Evolutionary conservation across 108 stramenopile species (phyloP).

Genomic region (Nitzschia palea): DNA sequence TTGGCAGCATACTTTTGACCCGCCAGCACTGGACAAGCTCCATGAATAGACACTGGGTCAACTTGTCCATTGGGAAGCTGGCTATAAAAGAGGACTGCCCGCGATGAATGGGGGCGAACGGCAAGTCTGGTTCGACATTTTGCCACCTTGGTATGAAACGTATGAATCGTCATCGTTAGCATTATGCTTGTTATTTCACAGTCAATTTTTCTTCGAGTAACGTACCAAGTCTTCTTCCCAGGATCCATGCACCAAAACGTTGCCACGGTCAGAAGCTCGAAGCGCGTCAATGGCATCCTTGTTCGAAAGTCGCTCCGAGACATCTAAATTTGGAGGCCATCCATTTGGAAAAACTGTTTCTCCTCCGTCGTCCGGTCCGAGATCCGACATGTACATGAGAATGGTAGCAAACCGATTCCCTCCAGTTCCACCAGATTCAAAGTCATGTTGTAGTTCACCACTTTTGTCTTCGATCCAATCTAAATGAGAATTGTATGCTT

Average conservation of each 20-base stretch:
- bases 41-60: constrained; percentile 75
- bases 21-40: constrained; percentile 80
- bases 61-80: constrained; percentile 78
- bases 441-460: constrained; percentile 56
- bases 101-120: constrained; percentile 65
- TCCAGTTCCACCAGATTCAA: constrained; percentile 69
- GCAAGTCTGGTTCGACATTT: constrained; percentile 67
- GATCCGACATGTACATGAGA: constrained; percentile 92
- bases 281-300: constrained; percentile 19
- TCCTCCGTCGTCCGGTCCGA: constrained; percentile 84
- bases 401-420: constrained; percentile 96
- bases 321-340: constrained; percentile 49
- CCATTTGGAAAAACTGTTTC: constrained; percentile 91
- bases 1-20: constrained; percentile 79
- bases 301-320: constrained; percentile 28
- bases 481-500: constrained; percentile 89
- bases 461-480: constrained; percentile 81
- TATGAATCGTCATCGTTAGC: neutral
- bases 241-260: constrained; percentile 54
- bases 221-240: constrained; percentile 85
- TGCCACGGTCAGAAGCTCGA: constrained; percentile 23
- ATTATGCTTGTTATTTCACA: neutral
- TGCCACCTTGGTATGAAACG: constrained; percentile 26
- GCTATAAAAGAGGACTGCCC: constrained; percentile 88
- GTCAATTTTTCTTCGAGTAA: neutral